Evolutionary conservation across 768 basidiomycete genomes (phyloP).

Genomic region (Pleurotus citrinopileatus): DNA sequence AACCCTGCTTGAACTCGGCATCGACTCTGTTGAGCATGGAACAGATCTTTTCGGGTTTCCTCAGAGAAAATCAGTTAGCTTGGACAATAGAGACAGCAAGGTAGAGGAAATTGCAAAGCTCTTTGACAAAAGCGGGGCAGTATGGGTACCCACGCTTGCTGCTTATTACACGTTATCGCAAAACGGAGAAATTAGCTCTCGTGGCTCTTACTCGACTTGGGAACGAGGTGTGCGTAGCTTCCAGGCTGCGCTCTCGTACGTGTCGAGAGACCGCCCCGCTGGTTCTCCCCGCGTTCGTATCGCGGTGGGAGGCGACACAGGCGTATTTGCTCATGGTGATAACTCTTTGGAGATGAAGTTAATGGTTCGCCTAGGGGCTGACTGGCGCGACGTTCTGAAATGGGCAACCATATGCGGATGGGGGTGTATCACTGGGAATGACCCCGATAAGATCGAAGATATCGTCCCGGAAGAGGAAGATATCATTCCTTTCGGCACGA

Average conservation of each 20-base stretch:
- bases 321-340: conserved; percentile 57
- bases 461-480: conserved; percentile 36
- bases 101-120: conserved; percentile 23
- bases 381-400: conserved; percentile 48
- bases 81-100: conserved; percentile 17
- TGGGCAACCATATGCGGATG: conserved; percentile 62
- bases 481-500: conserved; percentile 53
- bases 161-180: conserved; percentile 37
- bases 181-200: conserved; percentile 8
- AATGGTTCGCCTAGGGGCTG: conserved; percentile 56
- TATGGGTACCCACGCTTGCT: conserved; percentile 60
- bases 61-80: conserved; percentile 10
- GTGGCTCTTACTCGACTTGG: conserved; percentile 29
- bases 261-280: conserved; percentile 26
- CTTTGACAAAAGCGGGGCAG: conserved; percentile 25
- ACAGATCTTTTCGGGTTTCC: conserved; percentile 22
- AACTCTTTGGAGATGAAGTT: conserved; percentile 61
- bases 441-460: conserved; percentile 37
- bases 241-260: conserved; percentile 37
- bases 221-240: conserved; percentile 37
- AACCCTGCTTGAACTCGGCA: conserved; percentile 33
- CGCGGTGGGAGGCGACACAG: conserved; percentile 66
- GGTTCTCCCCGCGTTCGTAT: conserved; percentile 24
- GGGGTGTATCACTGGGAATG: conserved; percentile 46
- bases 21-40: conserved; percentile 63